Base-by-base conservation (phyloP, 192 early-diverging fungal genomes). In the Coemansia sp. region DNA sequence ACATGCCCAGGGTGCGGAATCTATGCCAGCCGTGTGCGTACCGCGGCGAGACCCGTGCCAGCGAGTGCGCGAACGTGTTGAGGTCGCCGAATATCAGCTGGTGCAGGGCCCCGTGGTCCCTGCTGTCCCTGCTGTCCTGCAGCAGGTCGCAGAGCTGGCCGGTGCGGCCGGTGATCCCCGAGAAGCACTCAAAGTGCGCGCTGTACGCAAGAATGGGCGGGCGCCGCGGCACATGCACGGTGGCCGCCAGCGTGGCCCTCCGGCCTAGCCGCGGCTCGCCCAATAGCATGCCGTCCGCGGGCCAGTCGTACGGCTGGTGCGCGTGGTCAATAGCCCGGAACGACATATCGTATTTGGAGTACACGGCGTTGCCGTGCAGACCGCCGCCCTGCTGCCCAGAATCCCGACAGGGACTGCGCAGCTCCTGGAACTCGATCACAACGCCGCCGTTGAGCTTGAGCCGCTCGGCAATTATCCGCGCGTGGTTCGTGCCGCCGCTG, bases 1-100 rank as follows among this genome's bases (percentile, higher is more conserved):
- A 75, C 53, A 57, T 66, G 2, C 89, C 89, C 10, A 90, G 29
- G 0, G 84, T 86, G 10, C 82, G 69, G 50, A 84, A 80, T 11
- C 90, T 77, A 60, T 87, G 88, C 68, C 82, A 81, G 59, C 89
- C 90, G 9, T 69, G 71, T 6, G 82, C 77, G 58, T 86, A 89
- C 29, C 60, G 67, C 6, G 85, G 84, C 31, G 87, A 87, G 2
- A 92, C 60, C 7, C 90, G 77, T 2, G 85, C 89, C 27, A 89
- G 80, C 16, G 89, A 90, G 56, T 90, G 90, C 3, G 84, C 87
- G 73, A 89, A 88, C 0, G 90, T 92, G 60, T 92, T 92, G 24
- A 92, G 55, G 57, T 92, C 90, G 24, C 90, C 90, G 62, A 85
- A 85, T 6, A 92, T 68, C 18, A 88, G 48, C 64, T 92, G 90